phyloP scores from a whole-genome alignment of 2,329 filamentous ascomycete genomes.

The Trichoderma sp. region DNA sequence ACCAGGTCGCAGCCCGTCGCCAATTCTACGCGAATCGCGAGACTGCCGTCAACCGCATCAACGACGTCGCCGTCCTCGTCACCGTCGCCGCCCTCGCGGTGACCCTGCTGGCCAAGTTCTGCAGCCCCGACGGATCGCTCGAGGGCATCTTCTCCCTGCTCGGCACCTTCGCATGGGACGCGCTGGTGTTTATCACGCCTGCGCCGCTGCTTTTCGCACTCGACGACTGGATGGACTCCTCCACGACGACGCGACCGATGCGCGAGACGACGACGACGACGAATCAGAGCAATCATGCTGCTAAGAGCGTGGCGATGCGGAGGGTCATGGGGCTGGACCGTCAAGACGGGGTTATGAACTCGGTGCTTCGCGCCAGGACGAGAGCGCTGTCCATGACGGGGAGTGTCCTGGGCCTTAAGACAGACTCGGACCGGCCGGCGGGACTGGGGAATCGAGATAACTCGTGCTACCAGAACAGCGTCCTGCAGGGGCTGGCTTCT shows the following conservation, averaged over 20 bases:
- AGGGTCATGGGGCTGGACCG: slow-evolving; percentile 63
- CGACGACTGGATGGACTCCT: slow-evolving; percentile 57
- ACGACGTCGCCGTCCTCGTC: slow-evolving; percentile 42
- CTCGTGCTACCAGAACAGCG: slow-evolving; percentile 96
- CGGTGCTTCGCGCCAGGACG: slow-evolving; percentile 60
- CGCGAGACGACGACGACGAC: slow-evolving; percentile 39
- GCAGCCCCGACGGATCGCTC: slow-evolving; percentile 40
- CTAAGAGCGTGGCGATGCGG: slow-evolving; percentile 67
- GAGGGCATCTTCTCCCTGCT: slow-evolving; percentile 36
- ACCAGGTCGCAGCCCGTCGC: slow-evolving; percentile 41
- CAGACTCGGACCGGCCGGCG: slow-evolving; percentile 51
- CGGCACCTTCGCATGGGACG: slow-evolving; percentile 61
- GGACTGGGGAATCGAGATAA: slow-evolving; percentile 92
- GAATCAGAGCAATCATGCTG: slow-evolving; percentile 50
- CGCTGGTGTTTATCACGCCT: slow-evolving; percentile 59
- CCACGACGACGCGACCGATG: slow-evolving; percentile 46
- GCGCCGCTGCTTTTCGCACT: slow-evolving; percentile 58
- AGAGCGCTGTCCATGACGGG: slow-evolving; percentile 58
- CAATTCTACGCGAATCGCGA: slow-evolving; percentile 36
- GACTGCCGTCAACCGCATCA: slow-evolving; percentile 39
- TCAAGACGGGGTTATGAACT: slow-evolving; percentile 55
- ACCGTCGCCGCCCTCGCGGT: slow-evolving; percentile 40
- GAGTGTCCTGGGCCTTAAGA: slow-evolving; percentile 45
- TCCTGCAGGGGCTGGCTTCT: slow-evolving; percentile 81
- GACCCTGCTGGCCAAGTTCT: slow-evolving; percentile 42